phyloP scores from a whole-genome alignment of 768 basidiomycete species.

The Calocera viscosa region DNA sequence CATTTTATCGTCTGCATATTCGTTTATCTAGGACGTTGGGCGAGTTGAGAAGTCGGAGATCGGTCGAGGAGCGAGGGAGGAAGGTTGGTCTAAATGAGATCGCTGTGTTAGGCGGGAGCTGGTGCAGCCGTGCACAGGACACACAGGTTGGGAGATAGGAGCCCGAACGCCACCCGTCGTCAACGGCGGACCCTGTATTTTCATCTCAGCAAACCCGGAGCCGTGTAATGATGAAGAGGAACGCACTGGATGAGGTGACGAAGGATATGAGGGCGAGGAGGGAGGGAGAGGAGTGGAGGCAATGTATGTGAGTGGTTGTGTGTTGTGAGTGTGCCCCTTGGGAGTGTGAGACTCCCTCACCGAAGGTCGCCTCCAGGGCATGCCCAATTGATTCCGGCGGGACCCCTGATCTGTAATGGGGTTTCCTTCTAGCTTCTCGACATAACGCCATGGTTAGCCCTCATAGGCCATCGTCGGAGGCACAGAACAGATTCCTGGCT shows the following conservation, averaged over 20 bases:
- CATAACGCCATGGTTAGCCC: too few species aligned
- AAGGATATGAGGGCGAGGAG: background rate
- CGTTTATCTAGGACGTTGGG: background rate
- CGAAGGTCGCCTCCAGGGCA: background rate
- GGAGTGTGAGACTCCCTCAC: background rate
- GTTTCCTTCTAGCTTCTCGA: too few species aligned
- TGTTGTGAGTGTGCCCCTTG: background rate
- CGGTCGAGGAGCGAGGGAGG: background rate
- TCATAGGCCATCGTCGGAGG: background rate
- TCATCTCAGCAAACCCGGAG: background rate
- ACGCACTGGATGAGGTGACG: background rate
- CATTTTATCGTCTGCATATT: slow-evolving; percentile 94
- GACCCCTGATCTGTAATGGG: slow-evolving; percentile 3
- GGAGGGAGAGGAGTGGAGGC: background rate
- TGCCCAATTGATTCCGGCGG: background rate
- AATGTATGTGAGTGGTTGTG: slow-evolving; percentile 1
- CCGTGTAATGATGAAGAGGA: background rate
- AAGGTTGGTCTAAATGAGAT: background rate
- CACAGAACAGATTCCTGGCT: background rate
- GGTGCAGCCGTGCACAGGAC: background rate
- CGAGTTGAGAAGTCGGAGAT: background rate
- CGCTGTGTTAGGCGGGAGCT: background rate
- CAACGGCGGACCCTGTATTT: slow-evolving; percentile 6
- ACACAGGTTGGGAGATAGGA: slow-evolving; percentile 8
- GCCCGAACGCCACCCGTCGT: slow-evolving; percentile 6